Percentiles rank a stretch among this genome's conserved stretches.
These are phyloP conservation scores for Lagenaria siceraria DNA, from an alignment of 306 rosid species.

Conservation along the genomic window DNA sequence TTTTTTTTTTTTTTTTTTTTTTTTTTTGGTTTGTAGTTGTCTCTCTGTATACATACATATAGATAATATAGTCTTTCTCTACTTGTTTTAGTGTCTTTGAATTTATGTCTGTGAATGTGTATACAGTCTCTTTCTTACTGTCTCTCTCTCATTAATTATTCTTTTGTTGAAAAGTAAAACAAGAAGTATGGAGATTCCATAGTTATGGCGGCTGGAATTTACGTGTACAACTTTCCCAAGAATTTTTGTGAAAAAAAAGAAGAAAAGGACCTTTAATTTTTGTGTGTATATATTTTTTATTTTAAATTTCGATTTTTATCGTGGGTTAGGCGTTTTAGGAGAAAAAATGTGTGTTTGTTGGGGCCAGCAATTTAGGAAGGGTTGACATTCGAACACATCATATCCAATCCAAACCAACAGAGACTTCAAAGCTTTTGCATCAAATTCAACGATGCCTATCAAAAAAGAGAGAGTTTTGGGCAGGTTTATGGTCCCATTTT, in stretches of 20 bases:
- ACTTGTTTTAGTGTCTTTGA: neutral
- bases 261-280: neutral
- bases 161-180: neutral
- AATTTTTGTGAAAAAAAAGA: neutral
- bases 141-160: neutral
- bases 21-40: neutral
- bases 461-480: neutral
- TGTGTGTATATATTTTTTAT: neutral
- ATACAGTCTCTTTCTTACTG: neutral
- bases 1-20: no score
- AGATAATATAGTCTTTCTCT: neutral
- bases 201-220: slow-evolving; percentile 2
- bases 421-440: neutral
- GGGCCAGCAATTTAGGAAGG: neutral
- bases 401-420: neutral
- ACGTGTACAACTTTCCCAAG: slow-evolving; percentile 6
- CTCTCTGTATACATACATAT: neutral
- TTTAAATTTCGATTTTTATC: neutral
- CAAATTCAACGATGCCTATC: neutral
- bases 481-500: neutral
- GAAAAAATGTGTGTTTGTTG: neutral
- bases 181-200: neutral
- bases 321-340: neutral
- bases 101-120: neutral
- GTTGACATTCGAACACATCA: neutral